phyloP scores from a whole-genome alignment of 148 eudicot genomes.

The Fagopyrum esculentum region DNA sequence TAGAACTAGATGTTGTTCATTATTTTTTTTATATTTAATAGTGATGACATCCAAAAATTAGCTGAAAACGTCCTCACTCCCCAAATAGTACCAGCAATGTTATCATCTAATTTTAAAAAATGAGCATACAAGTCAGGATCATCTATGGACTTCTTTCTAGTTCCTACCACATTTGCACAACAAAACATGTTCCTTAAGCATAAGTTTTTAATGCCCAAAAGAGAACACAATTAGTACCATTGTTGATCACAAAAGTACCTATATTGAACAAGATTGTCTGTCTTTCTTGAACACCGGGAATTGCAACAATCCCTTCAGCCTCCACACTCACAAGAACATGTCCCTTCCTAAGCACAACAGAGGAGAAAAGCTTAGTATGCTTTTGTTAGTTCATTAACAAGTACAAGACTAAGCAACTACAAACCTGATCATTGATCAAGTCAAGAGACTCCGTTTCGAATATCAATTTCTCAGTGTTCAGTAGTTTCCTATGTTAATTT shows the following conservation, averaged over 20 bases:
- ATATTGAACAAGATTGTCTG: constrained; percentile 59
- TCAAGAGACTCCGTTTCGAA: constrained; percentile 52
- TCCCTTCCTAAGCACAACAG: constrained; percentile 38
- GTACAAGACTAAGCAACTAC: constrained; percentile 8
- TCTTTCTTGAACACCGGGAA: constrained; percentile 60
- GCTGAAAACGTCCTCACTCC: no score
- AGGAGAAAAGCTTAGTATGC: neutral
- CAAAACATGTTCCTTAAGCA: neutral
- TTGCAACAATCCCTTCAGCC: constrained; percentile 82
- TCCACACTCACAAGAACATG: constrained; percentile 61
- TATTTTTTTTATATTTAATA: no score
- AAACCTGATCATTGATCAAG: constrained; percentile 40
- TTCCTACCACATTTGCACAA: neutral
- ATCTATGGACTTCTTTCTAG: neutral
- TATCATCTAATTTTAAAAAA: neutral
- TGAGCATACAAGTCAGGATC: neutral
- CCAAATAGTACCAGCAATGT: neutral
- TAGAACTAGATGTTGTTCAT: neutral
- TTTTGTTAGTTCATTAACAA: neutral
- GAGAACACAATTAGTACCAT: neutral
- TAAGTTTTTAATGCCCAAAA: neutral
- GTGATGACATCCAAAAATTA: no score
- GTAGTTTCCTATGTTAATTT: constrained; percentile 52
- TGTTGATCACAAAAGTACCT: constrained; percentile 35
- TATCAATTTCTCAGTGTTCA: constrained; percentile 79